Conservation (phyloP, 2,329 filamentous ascomycete species). For the Arthroderma uncinatum region DNA sequence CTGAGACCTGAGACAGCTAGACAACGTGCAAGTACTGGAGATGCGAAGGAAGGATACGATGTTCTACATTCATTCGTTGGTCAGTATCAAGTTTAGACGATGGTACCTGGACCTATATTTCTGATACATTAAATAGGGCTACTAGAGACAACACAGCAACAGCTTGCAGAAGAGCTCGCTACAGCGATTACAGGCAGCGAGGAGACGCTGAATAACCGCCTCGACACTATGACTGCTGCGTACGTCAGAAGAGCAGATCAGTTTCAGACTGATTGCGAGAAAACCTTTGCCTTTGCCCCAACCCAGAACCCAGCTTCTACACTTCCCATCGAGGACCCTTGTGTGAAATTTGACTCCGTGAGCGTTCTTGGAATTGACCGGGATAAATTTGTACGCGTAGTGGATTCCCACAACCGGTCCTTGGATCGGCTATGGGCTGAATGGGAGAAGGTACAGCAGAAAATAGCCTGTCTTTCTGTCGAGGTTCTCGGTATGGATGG, state of each 20-base stretch:
- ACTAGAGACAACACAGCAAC: constrained; percentile 11
- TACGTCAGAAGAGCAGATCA: not conserved
- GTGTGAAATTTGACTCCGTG: not conserved
- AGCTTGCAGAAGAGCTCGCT: constrained; percentile 11
- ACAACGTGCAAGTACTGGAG: not conserved
- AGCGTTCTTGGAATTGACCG: not conserved
- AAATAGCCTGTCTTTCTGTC: constrained; percentile 15
- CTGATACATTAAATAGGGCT: constrained; percentile 6
- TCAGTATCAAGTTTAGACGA: not conserved
- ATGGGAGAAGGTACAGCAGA: constrained; percentile 17
- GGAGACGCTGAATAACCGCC: constrained; percentile 3
- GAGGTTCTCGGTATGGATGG: constrained; percentile 14
- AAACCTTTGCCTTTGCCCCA: not conserved
- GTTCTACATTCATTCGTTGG: not conserved
- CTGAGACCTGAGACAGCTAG: not conserved
- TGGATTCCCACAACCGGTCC: constrained; percentile 8
- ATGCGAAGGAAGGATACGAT: not conserved
- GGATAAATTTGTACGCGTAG: not conserved
- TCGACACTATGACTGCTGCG: not conserved
- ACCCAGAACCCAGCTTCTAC: not conserved
- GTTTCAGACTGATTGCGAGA: not conserved
- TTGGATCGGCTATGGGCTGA: constrained; percentile 16
- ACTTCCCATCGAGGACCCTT: not conserved
- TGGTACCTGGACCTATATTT: not conserved
- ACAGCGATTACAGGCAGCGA: constrained; percentile 9